Conservation (phyloP, 1,139 yeast species). For the Debaryomycetaceae sp. region DNA sequence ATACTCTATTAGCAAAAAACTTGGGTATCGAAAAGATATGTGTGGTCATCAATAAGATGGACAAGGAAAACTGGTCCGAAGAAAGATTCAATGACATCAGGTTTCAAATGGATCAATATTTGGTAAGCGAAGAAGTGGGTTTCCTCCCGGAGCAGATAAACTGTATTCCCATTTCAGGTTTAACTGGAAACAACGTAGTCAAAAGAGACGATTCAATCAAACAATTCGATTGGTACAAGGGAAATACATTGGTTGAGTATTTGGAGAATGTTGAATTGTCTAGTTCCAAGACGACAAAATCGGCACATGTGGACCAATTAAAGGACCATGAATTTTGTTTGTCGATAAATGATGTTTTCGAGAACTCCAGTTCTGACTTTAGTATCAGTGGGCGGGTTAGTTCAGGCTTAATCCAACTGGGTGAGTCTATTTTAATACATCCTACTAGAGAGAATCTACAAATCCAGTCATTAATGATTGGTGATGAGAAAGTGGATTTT, state of each 20-base stretch:
- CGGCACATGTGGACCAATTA: conserved; percentile 15
- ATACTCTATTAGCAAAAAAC: conserved; percentile 76
- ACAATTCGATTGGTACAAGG: conserved; percentile 57
- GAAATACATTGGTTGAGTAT: conserved; percentile 60
- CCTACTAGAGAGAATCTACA: conserved; percentile 47
- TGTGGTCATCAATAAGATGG: conserved; percentile 88
- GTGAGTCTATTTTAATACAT: conserved; percentile 62
- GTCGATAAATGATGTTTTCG: conserved; percentile 49
- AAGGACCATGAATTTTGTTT: conserved; percentile 41
- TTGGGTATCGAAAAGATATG: conserved; percentile 76
- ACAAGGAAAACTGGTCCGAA: conserved; percentile 67
- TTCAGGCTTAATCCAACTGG: conserved; percentile 73
- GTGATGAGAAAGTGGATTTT: conserved; percentile 26
- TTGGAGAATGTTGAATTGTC: conserved; percentile 40
- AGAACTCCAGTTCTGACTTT: conserved; percentile 35
- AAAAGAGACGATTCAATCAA: conserved; percentile 29
- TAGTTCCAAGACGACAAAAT: conserved; percentile 13
- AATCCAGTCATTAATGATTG: conserved; percentile 28
- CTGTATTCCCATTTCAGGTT: conserved; percentile 85
- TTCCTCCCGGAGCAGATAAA: conserved; percentile 47
- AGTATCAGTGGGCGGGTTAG: conserved; percentile 69
- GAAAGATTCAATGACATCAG: conserved; percentile 62
- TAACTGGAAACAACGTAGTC: conserved; percentile 78
- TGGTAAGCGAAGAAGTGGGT: conserved; percentile 57
- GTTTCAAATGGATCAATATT: conserved; percentile 54